Percentiles rank a stretch among this genome's conserved stretches.
Conservation (phyloP, 441 rosid species). For the Lagerstroemia fauriei region DNA sequence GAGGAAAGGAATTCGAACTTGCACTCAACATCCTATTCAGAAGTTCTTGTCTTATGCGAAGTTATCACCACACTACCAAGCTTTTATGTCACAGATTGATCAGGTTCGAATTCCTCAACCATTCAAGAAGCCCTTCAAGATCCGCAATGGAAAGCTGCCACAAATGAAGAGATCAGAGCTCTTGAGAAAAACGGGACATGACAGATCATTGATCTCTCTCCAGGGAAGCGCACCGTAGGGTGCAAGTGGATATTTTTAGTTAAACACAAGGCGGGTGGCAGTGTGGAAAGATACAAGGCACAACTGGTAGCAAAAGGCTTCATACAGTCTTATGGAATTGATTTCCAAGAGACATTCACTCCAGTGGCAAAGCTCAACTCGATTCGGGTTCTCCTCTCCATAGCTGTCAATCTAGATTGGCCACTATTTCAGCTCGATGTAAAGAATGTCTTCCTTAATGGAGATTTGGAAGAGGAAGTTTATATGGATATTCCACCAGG, state of each 20-base stretch:
- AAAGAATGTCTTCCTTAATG: neutral
- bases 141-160: neutral
- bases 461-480: neutral
- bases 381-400: neutral
- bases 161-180: neutral
- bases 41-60: too few relatives aligned
- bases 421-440: neutral
- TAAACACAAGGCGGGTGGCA: neutral
- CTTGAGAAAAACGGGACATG: neutral
- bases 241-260: slow-evolving; percentile 4
- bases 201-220: neutral
- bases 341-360: neutral
- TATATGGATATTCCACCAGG: slow-evolving; percentile 1
- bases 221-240: neutral
- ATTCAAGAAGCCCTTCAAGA: too few relatives aligned
- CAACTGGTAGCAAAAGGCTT: neutral
- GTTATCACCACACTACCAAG: too few relatives aligned
- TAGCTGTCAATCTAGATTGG: neutral
- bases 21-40: too few relatives aligned
- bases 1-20: too few relatives aligned
- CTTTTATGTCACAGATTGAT: too few relatives aligned
- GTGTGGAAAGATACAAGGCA: neutral
- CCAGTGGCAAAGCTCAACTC: neutral
- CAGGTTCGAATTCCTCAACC: too few relatives aligned
- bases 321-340: neutral